These are phyloP conservation scores for Stagonosporopsis chrysanthemi DNA, from an alignment of 2,329 filamentous ascomycete species.

Conservation along the genomic window DNA sequence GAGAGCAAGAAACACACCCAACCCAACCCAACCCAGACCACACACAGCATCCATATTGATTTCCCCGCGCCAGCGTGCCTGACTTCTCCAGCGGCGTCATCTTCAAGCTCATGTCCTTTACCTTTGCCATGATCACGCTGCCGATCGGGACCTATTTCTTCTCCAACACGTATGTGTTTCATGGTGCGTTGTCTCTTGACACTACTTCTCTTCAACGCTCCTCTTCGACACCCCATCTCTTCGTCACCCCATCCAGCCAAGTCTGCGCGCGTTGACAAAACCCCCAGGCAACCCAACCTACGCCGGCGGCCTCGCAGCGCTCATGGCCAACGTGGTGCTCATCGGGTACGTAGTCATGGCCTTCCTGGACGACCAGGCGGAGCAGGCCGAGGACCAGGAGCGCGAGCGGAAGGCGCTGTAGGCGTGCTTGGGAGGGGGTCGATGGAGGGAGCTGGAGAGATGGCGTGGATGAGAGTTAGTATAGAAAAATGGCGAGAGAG, in stretches of 20 bases:
- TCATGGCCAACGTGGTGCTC: slow-evolving; percentile 90
- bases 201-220: too few species aligned
- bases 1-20: too few species aligned
- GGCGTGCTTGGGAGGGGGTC: too few species aligned
- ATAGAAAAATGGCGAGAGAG: too few species aligned
- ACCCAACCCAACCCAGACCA: too few species aligned
- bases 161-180: slow-evolving; percentile 77
- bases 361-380: slow-evolving; percentile 79
- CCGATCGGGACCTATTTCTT: slow-evolving; percentile 91
- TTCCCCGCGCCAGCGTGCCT: slow-evolving; percentile 10
- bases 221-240: too few species aligned
- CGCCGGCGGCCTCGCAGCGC: slow-evolving; percentile 82
- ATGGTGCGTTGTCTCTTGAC: slow-evolving; percentile 66
- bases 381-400: slow-evolving; percentile 55
- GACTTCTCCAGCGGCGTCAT: slow-evolving; percentile 73
- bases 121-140: slow-evolving; percentile 85
- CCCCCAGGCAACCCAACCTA: slow-evolving; percentile 83
- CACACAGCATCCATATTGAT: too few species aligned
- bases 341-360: slow-evolving; percentile 91
- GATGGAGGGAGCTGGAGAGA: too few species aligned
- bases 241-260: too few species aligned
- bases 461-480: too few species aligned
- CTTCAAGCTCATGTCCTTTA: slow-evolving; percentile 87
- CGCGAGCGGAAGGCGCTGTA: slow-evolving; percentile 18
- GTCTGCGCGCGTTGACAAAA: not conserved